Evolutionary conservation across 2,329 filamentous ascomycete genomes (phyloP).

Genomic region (Calonectria pseudoreteaudii): DNA sequence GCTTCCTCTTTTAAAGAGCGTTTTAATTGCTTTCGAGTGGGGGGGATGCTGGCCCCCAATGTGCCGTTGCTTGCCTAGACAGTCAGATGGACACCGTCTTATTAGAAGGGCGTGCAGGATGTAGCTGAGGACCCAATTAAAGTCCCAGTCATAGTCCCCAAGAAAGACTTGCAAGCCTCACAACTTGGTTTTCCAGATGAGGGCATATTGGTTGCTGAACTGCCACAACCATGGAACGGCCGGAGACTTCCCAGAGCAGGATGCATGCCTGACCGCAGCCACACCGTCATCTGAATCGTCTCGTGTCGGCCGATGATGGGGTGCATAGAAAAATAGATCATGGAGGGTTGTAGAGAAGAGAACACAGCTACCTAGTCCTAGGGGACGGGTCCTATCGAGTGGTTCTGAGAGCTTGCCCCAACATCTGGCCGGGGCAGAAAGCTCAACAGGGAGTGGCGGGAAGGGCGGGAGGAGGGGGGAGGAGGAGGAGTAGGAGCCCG

Average conservation of each 20-base stretch:
- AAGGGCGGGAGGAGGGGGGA: background rate
- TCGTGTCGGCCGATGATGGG: background rate
- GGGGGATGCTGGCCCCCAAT: constrained; percentile 21
- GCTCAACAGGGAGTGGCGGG: background rate
- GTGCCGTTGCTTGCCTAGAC: background rate
- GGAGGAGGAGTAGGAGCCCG: background rate
- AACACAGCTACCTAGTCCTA: background rate
- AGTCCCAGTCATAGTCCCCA: background rate
- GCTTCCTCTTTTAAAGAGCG: background rate
- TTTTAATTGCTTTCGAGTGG: background rate
- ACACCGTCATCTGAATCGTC: background rate
- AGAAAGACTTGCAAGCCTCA: background rate
- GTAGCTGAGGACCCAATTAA: constrained; percentile 10
- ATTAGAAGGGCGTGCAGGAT: constrained; percentile 11
- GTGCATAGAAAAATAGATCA: background rate
- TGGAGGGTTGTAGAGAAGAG: background rate
- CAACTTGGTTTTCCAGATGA: background rate
- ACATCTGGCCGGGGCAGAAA: background rate
- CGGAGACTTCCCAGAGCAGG: constrained; percentile 15
- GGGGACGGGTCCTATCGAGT: background rate
- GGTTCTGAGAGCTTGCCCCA: background rate
- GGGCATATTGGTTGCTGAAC: background rate
- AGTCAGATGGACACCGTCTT: constrained; percentile 18
- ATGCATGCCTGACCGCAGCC: background rate
- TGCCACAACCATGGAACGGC: background rate